phyloP scores from a whole-genome alignment of 2,329 filamentous ascomycete species.

The Aureobasidium namibiae region DNA sequence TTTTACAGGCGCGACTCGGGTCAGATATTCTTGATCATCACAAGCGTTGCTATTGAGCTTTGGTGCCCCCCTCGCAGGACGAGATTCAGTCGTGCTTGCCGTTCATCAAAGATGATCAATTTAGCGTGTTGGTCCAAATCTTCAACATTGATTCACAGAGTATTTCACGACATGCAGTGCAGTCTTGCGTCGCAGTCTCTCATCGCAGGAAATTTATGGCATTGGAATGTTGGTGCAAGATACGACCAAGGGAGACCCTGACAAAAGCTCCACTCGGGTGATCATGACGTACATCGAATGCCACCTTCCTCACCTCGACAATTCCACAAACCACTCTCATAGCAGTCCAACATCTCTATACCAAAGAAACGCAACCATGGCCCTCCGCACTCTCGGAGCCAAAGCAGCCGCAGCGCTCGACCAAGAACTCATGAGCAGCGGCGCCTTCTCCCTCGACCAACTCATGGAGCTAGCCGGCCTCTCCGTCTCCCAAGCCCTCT shows the following conservation, averaged over 20 bases:
- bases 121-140: no score
- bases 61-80: no score
- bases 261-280: background rate
- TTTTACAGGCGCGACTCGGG: background rate
- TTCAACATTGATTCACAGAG: no score
- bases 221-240: no score
- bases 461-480: conserved; percentile 94
- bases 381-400: background rate
- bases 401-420: conserved; percentile 85
- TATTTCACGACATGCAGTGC: no score
- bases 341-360: no score
- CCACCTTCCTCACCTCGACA: background rate
- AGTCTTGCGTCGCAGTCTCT: no score
- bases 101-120: background rate
- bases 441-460: conserved; percentile 88
- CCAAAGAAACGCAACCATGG: no score
- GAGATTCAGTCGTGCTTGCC: background rate
- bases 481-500: conserved; percentile 87
- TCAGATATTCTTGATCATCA: background rate
- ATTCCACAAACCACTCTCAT: no score
- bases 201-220: no score
- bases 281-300: background rate
- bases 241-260: background rate
- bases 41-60: no score
- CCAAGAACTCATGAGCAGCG: conserved; percentile 83